phyloP scores from a whole-genome alignment of 2,329 filamentous ascomycete species.

The Lasiodiplodia sp. region DNA sequence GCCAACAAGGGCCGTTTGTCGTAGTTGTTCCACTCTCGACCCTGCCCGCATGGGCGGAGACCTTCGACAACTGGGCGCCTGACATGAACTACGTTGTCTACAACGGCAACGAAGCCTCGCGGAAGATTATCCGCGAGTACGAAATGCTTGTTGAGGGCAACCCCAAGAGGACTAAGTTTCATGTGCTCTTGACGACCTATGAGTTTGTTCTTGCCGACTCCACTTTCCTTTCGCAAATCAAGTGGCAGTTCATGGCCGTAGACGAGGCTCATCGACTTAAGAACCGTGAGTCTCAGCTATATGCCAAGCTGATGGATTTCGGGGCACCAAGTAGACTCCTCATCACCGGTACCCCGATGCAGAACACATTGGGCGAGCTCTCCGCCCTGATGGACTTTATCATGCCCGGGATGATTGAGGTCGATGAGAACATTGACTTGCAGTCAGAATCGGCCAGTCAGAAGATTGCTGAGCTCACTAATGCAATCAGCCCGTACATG shows the following conservation, averaged over 20 bases:
- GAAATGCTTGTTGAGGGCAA: constrained; percentile 89
- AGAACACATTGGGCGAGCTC: constrained; percentile 93
- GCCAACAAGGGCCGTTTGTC: constrained; percentile 92
- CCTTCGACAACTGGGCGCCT: constrained; percentile 94
- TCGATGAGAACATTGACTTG: constrained; percentile 92
- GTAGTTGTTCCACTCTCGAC: constrained; percentile 97
- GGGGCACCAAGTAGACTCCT: constrained; percentile 86
- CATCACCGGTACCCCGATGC: constrained; percentile 96
- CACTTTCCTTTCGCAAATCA: constrained; percentile 84
- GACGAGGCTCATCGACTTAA: constrained; percentile 97
- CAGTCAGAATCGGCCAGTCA: constrained; percentile 80
- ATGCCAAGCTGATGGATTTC: constrained; percentile 83
- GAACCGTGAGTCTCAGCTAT: constrained; percentile 93
- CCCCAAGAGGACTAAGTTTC: constrained; percentile 89
- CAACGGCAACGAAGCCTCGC: constrained; percentile 85
- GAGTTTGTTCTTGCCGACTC: constrained; percentile 92
- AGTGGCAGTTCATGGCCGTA: constrained; percentile 96
- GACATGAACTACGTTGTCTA: constrained; percentile 98
- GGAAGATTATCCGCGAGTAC: constrained; percentile 86
- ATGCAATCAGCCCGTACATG: constrained; percentile 91
- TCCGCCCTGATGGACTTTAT: constrained; percentile 94
- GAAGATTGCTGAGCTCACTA: constrained; percentile 86
- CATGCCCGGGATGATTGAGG: constrained; percentile 90
- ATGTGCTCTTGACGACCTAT: constrained; percentile 96
- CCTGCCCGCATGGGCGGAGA: constrained; percentile 97